Conservation (phyloP, 371 early-diverging fungal genomes). For the Mortierella sp. region DNA sequence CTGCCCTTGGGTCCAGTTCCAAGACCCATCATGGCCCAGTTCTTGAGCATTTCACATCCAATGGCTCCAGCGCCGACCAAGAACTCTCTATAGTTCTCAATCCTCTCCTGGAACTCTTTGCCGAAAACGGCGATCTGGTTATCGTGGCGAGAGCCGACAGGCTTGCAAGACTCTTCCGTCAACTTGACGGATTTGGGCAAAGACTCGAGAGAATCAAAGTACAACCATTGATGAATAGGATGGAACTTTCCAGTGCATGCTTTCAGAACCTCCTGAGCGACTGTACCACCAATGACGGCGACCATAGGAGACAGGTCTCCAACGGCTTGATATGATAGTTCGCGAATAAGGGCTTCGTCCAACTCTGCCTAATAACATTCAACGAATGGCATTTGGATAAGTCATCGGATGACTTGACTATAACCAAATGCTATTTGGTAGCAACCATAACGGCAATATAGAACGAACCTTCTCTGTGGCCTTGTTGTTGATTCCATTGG, state of each 20-base stretch:
- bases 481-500: constrained; percentile 62
- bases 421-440: too few relatives aligned
- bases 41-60: constrained; percentile 99
- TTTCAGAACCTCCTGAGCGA: constrained; percentile 99
- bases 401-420: too few relatives aligned
- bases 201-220: constrained; percentile 98
- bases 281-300: constrained; percentile 98
- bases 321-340: constrained; percentile 86
- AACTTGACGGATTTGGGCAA: constrained; percentile 75
- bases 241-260: constrained; percentile 95
- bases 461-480: constrained; percentile 43
- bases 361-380: constrained; percentile 68
- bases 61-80: constrained; percentile 99
- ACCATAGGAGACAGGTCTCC: constrained; percentile 98
- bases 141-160: constrained; percentile 91
- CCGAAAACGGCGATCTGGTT: constrained; percentile 98
- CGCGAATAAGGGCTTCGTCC: constrained; percentile 87
- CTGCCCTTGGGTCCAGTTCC: constrained; percentile 88
- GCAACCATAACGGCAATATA: not conserved
- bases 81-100: constrained; percentile 93
- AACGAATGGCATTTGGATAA: not conserved
- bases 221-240: constrained; percentile 97
- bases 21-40: constrained; percentile 99
- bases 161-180: constrained; percentile 80
- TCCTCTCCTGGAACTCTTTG: constrained; percentile 85